Evolutionary conservation across 495 filamentous ascomycete genomes (phyloP), one percentile per base, ranked within the genome.

Genomic region (Penicillium odoratum): DNA sequence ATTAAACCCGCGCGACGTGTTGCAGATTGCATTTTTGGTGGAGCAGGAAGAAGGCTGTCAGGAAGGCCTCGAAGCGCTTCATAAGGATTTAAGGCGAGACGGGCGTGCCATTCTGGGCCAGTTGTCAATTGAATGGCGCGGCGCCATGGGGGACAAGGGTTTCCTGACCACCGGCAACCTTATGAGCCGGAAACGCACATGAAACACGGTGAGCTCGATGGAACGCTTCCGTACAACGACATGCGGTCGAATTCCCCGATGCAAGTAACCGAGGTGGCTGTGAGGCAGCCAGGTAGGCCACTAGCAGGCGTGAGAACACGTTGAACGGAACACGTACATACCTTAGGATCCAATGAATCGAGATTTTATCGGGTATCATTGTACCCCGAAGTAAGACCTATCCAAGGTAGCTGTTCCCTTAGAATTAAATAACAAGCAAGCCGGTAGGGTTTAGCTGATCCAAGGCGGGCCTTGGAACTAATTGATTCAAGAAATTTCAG

Each of bases 21-120:
- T 92, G 64, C 94, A 98, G 73, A 90, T 96, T 50, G 92, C 91
- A 48, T 98, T 97, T 67, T 67, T 95, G 18, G 78, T 98, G 9
- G 84, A 92, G 65, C 86, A 93, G 69, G 75, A 84, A 57, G 74
- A 72, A 57, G 74, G 72, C 21, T 74, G 76, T 49, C 74, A 78
- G 28, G 78, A 74, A 8, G 77, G 72, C 7, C 68, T 76, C n/a
- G 81, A 81, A 43, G 57, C 68, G 6, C 65, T 75, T 18, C 74
- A 72, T 53, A 82, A 79, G 59, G 81, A 84, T 55, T 53, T 77
- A 40, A 79, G 80, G 58, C 80, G 78, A 45, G 84, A 87, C 62
- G 86, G 83, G 26, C 79, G 83, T 62, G 73, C 87, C 21, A 78
- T 85, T 6, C 80, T 98, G 58, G 94, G 94, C 30, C 87, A 94